phyloP scores from a whole-genome alignment of 257 asterid species.

The Salvia splendens region DNA sequence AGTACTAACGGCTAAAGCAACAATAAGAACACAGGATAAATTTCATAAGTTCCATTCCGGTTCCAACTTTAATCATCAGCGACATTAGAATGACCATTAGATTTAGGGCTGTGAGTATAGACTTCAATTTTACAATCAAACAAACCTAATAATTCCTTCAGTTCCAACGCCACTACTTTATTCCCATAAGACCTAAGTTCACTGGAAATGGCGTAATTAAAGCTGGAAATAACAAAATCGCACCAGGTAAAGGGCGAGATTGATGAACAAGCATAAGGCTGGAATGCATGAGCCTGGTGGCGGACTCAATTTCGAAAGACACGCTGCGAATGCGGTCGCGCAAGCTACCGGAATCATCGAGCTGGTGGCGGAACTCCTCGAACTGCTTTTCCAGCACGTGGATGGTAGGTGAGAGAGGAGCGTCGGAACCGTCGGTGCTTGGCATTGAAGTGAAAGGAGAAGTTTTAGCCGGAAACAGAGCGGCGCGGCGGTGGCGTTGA shows the following conservation, averaged over 20 bases:
- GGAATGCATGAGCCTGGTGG: constrained; percentile 69
- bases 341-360: constrained; percentile 66
- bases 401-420: constrained; percentile 45
- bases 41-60: constrained; percentile 1
- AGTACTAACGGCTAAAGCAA: neutral
- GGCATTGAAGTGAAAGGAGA: constrained; percentile 50
- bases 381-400: constrained; percentile 72
- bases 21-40: neutral
- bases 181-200: neutral
- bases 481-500: constrained; percentile 33
- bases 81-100: neutral
- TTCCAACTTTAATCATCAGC: neutral
- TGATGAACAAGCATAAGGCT: constrained; percentile 77
- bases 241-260: constrained; percentile 68
- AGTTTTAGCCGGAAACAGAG: constrained; percentile 29
- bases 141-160: neutral
- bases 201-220: neutral
- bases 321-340: constrained; percentile 78
- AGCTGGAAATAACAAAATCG: constrained; percentile 14
- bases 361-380: constrained; percentile 62
- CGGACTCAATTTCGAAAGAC: constrained; percentile 76
- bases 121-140: neutral
- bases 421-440: constrained; percentile 35
- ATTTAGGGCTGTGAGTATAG: neutral
- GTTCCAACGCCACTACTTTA: neutral